phyloP scores from a whole-genome alignment of 371 early-diverging fungal genomes.

The Saksenaea oblongispora region DNA sequence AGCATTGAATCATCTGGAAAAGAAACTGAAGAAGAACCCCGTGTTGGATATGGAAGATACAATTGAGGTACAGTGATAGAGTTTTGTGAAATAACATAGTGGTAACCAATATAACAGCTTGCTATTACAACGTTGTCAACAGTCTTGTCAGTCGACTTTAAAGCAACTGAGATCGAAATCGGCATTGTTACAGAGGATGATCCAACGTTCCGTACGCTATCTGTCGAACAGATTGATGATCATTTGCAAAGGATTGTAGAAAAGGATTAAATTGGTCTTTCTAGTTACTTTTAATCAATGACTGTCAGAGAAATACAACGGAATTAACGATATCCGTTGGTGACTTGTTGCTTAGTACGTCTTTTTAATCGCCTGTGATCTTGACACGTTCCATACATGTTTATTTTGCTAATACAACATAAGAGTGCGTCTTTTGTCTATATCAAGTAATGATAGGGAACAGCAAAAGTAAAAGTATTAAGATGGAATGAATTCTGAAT shows the following conservation, averaged over 20 bases:
- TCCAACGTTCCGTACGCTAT: constrained; percentile 80
- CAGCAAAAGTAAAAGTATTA: no score
- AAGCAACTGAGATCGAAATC: constrained; percentile 93
- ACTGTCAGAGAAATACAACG: no score
- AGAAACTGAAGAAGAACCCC: constrained; percentile 93
- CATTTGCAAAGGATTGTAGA: constrained; percentile 91
- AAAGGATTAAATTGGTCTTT: constrained; percentile 63
- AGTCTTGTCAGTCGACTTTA: constrained; percentile 92
- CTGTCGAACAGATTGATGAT: constrained; percentile 86
- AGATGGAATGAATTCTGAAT: no score
- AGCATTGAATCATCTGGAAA: constrained; percentile 94
- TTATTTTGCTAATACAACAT: no score
- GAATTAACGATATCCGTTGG: no score
- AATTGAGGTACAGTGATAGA: constrained; percentile 79
- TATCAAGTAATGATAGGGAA: no score
- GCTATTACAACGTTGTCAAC: constrained; percentile 94
- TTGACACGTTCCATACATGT: no score
- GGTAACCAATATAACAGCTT: constrained; percentile 51
- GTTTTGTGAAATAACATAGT: neutral
- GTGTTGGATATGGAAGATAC: constrained; percentile 83
- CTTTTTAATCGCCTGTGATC: no score
- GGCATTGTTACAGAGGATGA: constrained; percentile 81
- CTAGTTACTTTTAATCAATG: no score
- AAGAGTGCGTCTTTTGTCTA: no score
- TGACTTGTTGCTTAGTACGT: no score